A percentile compares a stretch with the other conserved stretches of the same genome.
phyloP scores from a whole-genome alignment of 2,329 filamentous ascomycete species.

The Aspergillus tamarii region DNA sequence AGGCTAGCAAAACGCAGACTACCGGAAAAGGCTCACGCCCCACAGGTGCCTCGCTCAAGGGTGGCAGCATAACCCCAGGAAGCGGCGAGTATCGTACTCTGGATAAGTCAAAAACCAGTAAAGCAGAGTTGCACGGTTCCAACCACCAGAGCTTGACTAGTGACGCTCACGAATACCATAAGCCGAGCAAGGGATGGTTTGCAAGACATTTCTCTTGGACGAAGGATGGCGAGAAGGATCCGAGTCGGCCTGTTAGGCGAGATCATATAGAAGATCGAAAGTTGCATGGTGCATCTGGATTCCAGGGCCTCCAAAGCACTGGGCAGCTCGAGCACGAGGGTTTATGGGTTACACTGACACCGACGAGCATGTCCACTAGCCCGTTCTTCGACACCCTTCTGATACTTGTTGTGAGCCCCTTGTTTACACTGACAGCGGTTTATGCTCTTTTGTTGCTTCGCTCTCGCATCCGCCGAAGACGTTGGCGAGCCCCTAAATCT shows the following conservation, averaged over 20 bases:
- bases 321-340: constrained; percentile 66
- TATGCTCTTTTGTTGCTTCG: constrained; percentile 86
- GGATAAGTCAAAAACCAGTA: constrained; percentile 32
- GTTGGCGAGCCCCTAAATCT: constrained; percentile 97
- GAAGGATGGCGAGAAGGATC: constrained; percentile 19
- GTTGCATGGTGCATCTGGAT: constrained; percentile 15
- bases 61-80: constrained; percentile 70
- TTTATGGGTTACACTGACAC: constrained; percentile 95
- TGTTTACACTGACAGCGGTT: constrained; percentile 90
- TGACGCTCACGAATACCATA: constrained; percentile 15
- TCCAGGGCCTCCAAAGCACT: constrained; percentile 26
- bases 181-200: constrained; percentile 36
- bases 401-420: constrained; percentile 92
- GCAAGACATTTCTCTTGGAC: constrained; percentile 37
- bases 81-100: constrained; percentile 69
- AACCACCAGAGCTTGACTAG: constrained; percentile 16
- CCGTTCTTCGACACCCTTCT: constrained; percentile 95
- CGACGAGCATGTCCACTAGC: constrained; percentile 81
- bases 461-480: constrained; percentile 81
- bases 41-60: constrained; percentile 52
- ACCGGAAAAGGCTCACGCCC: constrained; percentile 35
- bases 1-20: constrained; percentile 33
- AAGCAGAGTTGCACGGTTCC: constrained; percentile 17
- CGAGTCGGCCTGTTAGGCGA: constrained; percentile 18
- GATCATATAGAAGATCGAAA: constrained; percentile 23